Evolutionary conservation across 1,139 yeast genomes (phyloP), one percentile per base, ranked within the genome.

Genomic region (Suhomyces bribrorum): DNA sequence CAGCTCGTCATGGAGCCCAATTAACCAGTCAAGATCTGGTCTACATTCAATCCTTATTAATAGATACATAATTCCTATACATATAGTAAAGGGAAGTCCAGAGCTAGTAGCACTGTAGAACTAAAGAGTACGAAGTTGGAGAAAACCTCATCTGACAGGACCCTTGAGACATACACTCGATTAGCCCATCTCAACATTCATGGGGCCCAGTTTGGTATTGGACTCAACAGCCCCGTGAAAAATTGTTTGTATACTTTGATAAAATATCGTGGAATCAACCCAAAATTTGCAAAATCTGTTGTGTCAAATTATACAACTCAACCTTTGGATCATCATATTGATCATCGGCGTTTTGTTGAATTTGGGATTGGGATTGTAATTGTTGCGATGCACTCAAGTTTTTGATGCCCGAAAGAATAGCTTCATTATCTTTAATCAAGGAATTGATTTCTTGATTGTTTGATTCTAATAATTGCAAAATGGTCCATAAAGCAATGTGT

Each of bases 401-500:
- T 52, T 77, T 79, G 26, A 81, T 81, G 5, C 81, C 80, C 22
- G 71, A 64, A 37, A 79, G 70, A 14, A 81, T 75, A n/a, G 78
- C 68, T 46, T 70, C 75, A 54, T 81, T 79, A 39, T 69, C 79
- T 56, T 83, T 83, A 33, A 85, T 80, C 52, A 79, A 69, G 7
- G 75, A 68, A 45, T 79, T 78, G 38, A 92, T 79, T 43, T 85
- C 85, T 36, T 67, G 65, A 57, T 89, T 87, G 54, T 86, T 88
- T 40, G 95, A 83, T 65, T 92, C 99, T 48, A 94, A 75, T 48
- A 92, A 75, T 66, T 92, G 98, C 53, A 90, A 74, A 49, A 90
- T 86, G 36, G 97, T 90, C 99, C 99, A 92, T 45, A 90, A 78
- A 1, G 98, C 97, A 64, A 92, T 92, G 61, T 92, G 98, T 65